These are phyloP conservation scores for Sisymbrium irio DNA, from an alignment of 345 rosid genomes.

Conservation along the genomic window DNA sequence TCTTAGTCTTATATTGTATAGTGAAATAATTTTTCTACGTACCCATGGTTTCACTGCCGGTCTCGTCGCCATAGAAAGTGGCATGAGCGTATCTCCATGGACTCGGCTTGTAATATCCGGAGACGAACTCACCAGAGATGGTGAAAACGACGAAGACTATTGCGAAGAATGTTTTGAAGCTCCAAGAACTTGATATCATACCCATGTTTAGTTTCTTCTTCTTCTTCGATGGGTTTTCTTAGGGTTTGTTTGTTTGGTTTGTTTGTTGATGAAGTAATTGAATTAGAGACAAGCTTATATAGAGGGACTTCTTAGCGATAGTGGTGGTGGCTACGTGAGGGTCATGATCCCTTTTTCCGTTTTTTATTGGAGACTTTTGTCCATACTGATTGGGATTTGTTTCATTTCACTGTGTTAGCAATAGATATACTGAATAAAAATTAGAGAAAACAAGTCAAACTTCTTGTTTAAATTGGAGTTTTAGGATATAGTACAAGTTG, in stretches of 20 bases:
- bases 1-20: no score
- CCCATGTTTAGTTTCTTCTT: slow-evolving; percentile 8
- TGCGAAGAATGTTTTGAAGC: slow-evolving; percentile 34
- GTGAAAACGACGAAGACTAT: slow-evolving; percentile 22
- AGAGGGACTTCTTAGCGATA: background rate
- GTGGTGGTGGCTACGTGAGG: slow-evolving; percentile 36
- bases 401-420: slow-evolving; percentile 2
- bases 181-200: slow-evolving; percentile 36
- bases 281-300: slow-evolving; percentile 19
- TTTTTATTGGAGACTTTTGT: slow-evolving; percentile 23
- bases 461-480: slow-evolving; percentile 13
- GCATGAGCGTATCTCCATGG: slow-evolving; percentile 60
- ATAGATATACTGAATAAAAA: background rate
- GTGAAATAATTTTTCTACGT: background rate
- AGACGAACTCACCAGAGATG: slow-evolving; percentile 22
- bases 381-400: slow-evolving; percentile 28
- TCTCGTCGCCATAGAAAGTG: slow-evolving; percentile 70
- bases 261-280: slow-evolving; percentile 22
- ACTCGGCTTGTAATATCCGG: slow-evolving; percentile 45
- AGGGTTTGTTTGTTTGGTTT: background rate
- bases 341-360: slow-evolving; percentile 15
- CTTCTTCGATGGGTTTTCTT: background rate
- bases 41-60: slow-evolving; percentile 67
- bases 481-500: slow-evolving; percentile 1
- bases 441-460: slow-evolving; percentile 21